A percentile compares a stretch with the other conserved stretches of the same genome.
These are phyloP conservation scores for Penicillium cinerascens DNA, from an alignment of 495 filamentous ascomycete species.

Conservation along the genomic window DNA sequence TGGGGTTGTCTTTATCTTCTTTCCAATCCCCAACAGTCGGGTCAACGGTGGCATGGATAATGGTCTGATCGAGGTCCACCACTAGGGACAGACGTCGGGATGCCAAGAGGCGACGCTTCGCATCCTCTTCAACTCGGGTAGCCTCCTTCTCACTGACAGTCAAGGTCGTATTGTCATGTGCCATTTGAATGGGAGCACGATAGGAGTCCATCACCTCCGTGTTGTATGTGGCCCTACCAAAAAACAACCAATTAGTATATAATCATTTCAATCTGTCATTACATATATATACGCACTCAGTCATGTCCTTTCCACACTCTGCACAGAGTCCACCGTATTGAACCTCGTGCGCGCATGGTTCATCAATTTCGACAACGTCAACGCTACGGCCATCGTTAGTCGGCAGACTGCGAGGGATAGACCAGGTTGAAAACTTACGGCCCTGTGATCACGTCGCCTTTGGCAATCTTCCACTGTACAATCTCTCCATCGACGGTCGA, in stretches of 20 bases:
- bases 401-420: background rate
- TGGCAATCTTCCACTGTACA: slow-evolving; percentile 66
- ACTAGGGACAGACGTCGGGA: slow-evolving; percentile 84
- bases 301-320: slow-evolving; percentile 97
- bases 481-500: slow-evolving; percentile 77
- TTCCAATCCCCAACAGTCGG: slow-evolving; percentile 97
- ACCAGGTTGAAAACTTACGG: slow-evolving; percentile 28
- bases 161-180: slow-evolving; percentile 83
- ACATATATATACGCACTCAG: slow-evolving; percentile 48
- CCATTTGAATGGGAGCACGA: slow-evolving; percentile 88
- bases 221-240: slow-evolving; percentile 52
- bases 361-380: slow-evolving; percentile 74
- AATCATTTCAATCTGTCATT: background rate
- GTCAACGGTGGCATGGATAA: slow-evolving; percentile 97
- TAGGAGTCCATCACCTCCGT: slow-evolving; percentile 59
- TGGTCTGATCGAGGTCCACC: slow-evolving; percentile 96
- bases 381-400: slow-evolving; percentile 24
- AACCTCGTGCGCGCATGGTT: slow-evolving; percentile 85
- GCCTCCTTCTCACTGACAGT: slow-evolving; percentile 72
- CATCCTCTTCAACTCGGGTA: slow-evolving; percentile 73
- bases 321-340: slow-evolving; percentile 89
- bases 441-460: slow-evolving; percentile 64
- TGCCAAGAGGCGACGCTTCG: slow-evolving; percentile 76
- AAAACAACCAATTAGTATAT: background rate
- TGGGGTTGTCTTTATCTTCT: slow-evolving; percentile 79